Base-by-base conservation (phyloP, 495 filamentous ascomycete genomes). In the Chlorociboria aeruginascens region DNA sequence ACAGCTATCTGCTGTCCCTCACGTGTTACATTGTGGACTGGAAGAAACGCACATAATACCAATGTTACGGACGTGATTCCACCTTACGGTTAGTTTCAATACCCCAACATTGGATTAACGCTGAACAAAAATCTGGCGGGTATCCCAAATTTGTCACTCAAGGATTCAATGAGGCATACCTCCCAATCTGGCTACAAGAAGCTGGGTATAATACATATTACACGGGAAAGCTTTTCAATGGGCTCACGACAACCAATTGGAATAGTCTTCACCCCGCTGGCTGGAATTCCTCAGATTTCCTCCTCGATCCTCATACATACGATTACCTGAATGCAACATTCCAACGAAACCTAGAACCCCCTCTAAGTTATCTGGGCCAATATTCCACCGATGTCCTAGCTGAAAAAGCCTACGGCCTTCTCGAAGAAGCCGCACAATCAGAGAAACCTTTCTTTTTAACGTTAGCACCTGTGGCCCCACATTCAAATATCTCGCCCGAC, bases 141-240 rank as follows among this genome's bases (percentile, higher is more conserved):
- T 84, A 81, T 56, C 77, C 78, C 11, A 82, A 82, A 51, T 81
- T 84, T 40, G 64, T 81, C 1, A 54, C 67, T 4, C 70, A 78
- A 47, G 79, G 79, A 7, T 76, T 75, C 50, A 82, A 85, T 47
- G 69, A 77, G 0, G 63, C 78, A 42, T 85, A 71, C 51, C 64
- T 85, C 12, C 79, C 81, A 0, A 55, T 83, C 1, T 85, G 79
- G 79, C 59, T 85, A 3, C 78, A 82, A 55, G 51, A 72, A 8
- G 74, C 77, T 1, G 80, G 79, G 14, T 85, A 82, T 51, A 71
- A 76, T 53, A 82, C 78, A 0, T 83, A 76, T 54, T 83, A 82
- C 56, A 79, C 75, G 0, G 79, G 80, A 4, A 85, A 85, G 54
- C 64, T 85, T 1, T 79, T 81, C 59, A 85, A 85, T 51, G 63